Evolutionary conservation across 1,139 yeast species (phyloP), one percentile per base, ranked within the genome.

Genomic region (Sugiyamaella sp.): DNA sequence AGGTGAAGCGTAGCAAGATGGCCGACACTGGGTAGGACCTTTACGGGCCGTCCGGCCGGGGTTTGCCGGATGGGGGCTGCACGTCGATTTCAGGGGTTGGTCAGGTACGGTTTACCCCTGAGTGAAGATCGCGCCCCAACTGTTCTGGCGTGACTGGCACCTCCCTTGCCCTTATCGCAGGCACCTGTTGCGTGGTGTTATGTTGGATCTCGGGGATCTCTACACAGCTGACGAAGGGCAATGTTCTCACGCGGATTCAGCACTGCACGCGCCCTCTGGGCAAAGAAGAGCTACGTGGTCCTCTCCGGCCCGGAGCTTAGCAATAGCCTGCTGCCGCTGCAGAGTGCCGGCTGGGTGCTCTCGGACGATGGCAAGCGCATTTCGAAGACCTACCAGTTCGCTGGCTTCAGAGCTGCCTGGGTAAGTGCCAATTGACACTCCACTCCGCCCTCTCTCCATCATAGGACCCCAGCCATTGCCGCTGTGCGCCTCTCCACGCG

Each of bases 331-430:
- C 41, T n/a, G 3, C 43, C 53, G 1, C 21, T 58, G 4, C 43
- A 38, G 4, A 25, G 32, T 1, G 12, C 48, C 1, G 61, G 61
- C 21, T 59, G 62, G 62, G 38, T 38, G 29, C 39, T 54, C 19
- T 41, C 55, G 6, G 38, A 40, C 9, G 57, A 52, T 22, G 40
- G 42, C 10, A 52, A 51, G 20, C 27, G 46, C 16, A 40, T 59
- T 14, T 38, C 54, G 39, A 59, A 59, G 45, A 52, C 52, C 5
- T 59, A 52, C 33, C 41, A 50, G 25, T 62, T 63, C 32, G 51
- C 51, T 17, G 63, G 63, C 20, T 63, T 63, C 42, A 53, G 50
- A 8, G 29, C 51, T 1, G 63, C 66, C 3, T 63, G 66, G 66
- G 66, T 63, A 45, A 24, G 65, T 39, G 21, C 29, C 9, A 21